Evolutionary conservation across 805 yeast species (phyloP), one percentile per base, ranked within the genome.

Genomic region (Kazachstania africana): DNA sequence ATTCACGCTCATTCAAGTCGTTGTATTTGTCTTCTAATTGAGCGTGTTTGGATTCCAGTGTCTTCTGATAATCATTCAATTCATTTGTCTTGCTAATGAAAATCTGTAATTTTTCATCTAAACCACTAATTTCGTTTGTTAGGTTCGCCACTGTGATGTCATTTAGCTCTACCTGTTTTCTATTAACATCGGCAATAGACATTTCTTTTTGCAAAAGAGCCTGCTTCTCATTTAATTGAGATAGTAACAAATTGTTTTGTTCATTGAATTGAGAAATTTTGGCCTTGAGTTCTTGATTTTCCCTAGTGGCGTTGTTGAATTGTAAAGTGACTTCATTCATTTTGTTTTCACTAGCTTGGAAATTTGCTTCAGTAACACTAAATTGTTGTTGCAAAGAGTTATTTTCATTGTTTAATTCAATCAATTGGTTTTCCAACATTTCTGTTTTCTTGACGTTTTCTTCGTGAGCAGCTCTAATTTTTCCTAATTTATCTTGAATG

Each of bases 381-480:
- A 82, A 63, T 44, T 83, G 87, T 33, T 81, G 72, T 43, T 78
- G 64, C 42, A 85, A 60, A 25, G 72, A 66, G 35, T 76, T 84
- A 5, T 78, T 68, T 47, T 85, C 94, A 33, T 63, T 65, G 28
- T 66, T 72, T 0, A 85, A 70, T 6, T 66, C 57, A n/a, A 58
- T 55, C 41, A 84, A 63, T 24, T 68, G 65, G 9, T 66, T 55
- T 53, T 85, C 88, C 25, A 82, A 79, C 38, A 75, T 72, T 37
- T 73, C 73, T 18, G 80, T 84, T 50, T 78, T 82, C 39, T 71
- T 65, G 5, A 78, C 80, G 52, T 88, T 95, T 35, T 70, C 70
- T 24, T 84, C 87, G 48, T 85, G 85, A 6, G 80, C 70, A 0
- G 71, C 61, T 43, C 82, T 70, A 44, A 87, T 64, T 35, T 67